Conservation (phyloP, 139 green algal species). For the Chlamydomonas asymmetrica region DNA sequence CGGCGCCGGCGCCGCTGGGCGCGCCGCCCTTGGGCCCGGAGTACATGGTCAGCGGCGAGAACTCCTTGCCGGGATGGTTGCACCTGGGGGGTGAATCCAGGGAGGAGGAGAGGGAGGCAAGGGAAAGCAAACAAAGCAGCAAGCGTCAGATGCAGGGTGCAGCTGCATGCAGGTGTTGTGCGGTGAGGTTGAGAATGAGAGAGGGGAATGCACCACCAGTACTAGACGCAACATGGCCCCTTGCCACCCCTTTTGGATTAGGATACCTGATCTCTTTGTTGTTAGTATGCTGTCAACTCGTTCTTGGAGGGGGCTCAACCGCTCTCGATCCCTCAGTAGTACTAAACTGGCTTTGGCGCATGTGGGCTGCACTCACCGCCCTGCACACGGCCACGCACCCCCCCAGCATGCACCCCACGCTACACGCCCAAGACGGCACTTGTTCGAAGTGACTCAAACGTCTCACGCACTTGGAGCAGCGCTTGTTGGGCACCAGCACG, state of each 20-base stretch:
- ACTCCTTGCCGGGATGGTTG: slow-evolving; percentile 35
- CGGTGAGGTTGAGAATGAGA: background rate
- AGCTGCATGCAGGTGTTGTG: background rate
- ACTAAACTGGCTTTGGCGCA: too few species aligned
- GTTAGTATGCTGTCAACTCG: background rate
- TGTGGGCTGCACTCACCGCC: too few species aligned
- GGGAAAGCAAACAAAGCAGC: background rate
- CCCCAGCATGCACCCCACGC: background rate
- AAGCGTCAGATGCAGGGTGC: background rate
- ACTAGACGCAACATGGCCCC: background rate
- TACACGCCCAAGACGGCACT: background rate
- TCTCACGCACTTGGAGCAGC: slow-evolving; percentile 28
- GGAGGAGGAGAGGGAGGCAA: background rate
- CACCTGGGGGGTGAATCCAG: slow-evolving; percentile 6
- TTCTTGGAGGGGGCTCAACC: too few species aligned
- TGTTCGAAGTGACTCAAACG: background rate
- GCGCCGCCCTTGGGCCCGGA: too few species aligned
- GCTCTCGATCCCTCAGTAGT: too few species aligned
- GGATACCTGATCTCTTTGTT: background rate
- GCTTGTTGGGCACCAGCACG: slow-evolving; percentile 36
- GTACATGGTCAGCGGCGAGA: slow-evolving; percentile 35
- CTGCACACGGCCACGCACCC: too few species aligned
- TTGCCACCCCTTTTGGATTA: background rate
- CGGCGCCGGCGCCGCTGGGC: too few species aligned
- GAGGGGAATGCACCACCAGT: background rate